Conservation (phyloP, 352 stramenopile species). For the Peronosclerospora sorghi region DNA sequence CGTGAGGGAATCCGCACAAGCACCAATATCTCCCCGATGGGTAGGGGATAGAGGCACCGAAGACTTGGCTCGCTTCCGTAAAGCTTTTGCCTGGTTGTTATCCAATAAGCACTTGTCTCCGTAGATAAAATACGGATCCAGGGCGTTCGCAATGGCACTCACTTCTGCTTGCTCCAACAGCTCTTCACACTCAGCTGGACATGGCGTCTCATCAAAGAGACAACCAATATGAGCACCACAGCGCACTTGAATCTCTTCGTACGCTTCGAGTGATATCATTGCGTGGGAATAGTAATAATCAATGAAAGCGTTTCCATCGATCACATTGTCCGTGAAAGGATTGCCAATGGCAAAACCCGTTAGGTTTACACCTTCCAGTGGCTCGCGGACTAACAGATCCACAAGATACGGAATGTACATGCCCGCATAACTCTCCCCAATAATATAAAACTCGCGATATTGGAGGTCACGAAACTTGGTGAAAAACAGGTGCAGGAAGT, state of each 20-base stretch:
- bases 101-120: slow-evolving; percentile 64
- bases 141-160: slow-evolving; percentile 25
- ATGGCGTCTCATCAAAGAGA: slow-evolving; percentile 45
- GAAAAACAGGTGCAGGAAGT: slow-evolving; percentile 68
- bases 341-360: slow-evolving; percentile 75
- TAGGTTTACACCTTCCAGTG: slow-evolving; percentile 56
- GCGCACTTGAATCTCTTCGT: slow-evolving; percentile 42
- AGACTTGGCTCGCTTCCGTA: slow-evolving; percentile 30
- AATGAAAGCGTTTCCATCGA: slow-evolving; percentile 62
- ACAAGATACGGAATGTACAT: slow-evolving; percentile 88
- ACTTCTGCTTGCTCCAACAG: slow-evolving; percentile 43
- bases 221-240: slow-evolving; percentile 46
- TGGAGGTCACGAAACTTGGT: slow-evolving; percentile 59
- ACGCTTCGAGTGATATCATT: slow-evolving; percentile 70
- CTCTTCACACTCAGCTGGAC: slow-evolving; percentile 27
- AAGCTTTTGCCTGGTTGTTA: slow-evolving; percentile 37
- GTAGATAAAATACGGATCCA: slow-evolving; percentile 80
- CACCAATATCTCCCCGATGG: slow-evolving; percentile 42
- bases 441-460: slow-evolving; percentile 72
- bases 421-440: slow-evolving; percentile 75
- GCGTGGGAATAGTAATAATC: slow-evolving; percentile 83
- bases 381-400: slow-evolving; percentile 52
- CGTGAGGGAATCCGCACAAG: slow-evolving; percentile 58
- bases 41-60: slow-evolving; percentile 17
- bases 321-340: slow-evolving; percentile 45